Evolutionary conservation across 495 filamentous ascomycete genomes (phyloP).

Genomic region (Penicillium macrosclerotiorum): DNA sequence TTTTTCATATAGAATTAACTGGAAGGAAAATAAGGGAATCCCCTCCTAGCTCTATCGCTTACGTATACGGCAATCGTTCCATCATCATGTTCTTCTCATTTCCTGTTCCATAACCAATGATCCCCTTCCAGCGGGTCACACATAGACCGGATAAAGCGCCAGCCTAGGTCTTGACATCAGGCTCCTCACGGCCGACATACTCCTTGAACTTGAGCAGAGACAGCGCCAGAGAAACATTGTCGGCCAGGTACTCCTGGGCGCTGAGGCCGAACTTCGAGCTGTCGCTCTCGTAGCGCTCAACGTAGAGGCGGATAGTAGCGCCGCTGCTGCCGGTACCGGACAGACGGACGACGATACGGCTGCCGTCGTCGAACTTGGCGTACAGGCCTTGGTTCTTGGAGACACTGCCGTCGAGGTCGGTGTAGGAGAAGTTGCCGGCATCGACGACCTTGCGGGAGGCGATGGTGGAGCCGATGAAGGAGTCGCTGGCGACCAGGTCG

Average conservation of each 20-base stretch:
- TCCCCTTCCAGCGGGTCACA: constrained; percentile 30
- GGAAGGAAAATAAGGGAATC: no score
- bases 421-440: constrained; percentile 96
- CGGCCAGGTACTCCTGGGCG: constrained; percentile 92
- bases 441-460: constrained; percentile 79
- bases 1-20: no score
- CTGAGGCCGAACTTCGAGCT: constrained; percentile 67
- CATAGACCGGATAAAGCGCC: not conserved
- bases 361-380: constrained; percentile 91
- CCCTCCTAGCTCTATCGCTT: constrained; percentile 8
- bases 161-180: constrained; percentile 86
- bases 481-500: constrained; percentile 60
- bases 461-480: constrained; percentile 81
- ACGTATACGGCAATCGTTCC: constrained; percentile 17
- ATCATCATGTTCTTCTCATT: no score
- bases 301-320: constrained; percentile 92
- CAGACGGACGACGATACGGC: constrained; percentile 87
- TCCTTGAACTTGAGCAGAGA: constrained; percentile 86
- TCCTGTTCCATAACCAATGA: no score
- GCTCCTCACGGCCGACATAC: constrained; percentile 83
- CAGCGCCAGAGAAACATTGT: constrained; percentile 80
- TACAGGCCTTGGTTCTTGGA: constrained; percentile 95
- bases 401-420: constrained; percentile 92
- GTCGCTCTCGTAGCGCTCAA: constrained; percentile 88
- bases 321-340: constrained; percentile 94